phyloP scores from a whole-genome alignment of 176 grass and related monocot genomes.

The Zoysia japonica region DNA sequence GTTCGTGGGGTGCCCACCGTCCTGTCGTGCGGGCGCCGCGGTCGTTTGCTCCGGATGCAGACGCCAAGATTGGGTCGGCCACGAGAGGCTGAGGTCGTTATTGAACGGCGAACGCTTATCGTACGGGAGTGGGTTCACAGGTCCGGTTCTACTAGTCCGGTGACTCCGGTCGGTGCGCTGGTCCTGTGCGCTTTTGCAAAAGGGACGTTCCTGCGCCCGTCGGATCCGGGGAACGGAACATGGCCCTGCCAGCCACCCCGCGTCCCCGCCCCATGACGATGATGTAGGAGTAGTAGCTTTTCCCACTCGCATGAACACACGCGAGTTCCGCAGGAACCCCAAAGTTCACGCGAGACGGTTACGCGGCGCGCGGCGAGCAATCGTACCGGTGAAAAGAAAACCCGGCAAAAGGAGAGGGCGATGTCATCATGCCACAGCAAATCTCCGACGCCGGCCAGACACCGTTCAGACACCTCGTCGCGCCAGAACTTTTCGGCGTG shows the following conservation, averaged over 20 bases:
- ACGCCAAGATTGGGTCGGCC: background rate
- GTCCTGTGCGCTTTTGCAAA: background rate
- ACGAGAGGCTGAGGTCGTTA: background rate
- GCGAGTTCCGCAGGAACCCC: no score
- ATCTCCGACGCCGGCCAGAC: background rate
- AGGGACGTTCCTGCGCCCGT: background rate
- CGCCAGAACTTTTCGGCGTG: background rate
- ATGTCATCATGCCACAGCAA: background rate
- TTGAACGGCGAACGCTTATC: no score
- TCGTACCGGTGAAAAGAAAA: no score
- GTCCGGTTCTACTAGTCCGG: no score
- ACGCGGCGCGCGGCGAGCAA: no score
- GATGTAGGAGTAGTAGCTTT: background rate
- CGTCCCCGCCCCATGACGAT: background rate
- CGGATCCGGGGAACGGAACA: background rate
- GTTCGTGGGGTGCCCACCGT: no score
- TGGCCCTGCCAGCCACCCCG: background rate
- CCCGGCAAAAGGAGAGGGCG: no score
- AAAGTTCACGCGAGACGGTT: no score
- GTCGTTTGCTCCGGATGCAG: no score
- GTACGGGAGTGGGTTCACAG: no score
- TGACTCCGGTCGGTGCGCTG: background rate
- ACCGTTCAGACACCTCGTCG: background rate
- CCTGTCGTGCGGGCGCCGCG: no score
- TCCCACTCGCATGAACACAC: background rate